A percentile compares a stretch with the other conserved stretches of the same genome.
Evolutionary conservation across 2,329 filamentous ascomycete genomes (phyloP).

Genomic region (Cytospora mali): DNA sequence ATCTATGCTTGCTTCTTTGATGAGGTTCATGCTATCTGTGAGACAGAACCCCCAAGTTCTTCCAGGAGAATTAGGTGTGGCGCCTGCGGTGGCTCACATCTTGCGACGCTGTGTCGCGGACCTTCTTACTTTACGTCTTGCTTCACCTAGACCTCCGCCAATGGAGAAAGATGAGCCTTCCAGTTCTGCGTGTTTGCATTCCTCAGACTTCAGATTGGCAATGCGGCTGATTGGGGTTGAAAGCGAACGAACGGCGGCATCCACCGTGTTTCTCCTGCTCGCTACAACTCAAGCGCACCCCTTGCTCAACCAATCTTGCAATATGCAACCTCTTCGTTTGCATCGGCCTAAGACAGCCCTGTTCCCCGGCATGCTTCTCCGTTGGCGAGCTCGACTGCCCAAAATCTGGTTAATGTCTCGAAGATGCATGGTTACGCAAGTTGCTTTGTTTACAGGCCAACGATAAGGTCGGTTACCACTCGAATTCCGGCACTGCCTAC

Average conservation of each 20-base stretch:
- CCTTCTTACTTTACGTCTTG: conserved; percentile 7
- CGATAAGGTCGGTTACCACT: conserved; percentile 19
- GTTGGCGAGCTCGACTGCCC: conserved; percentile 14
- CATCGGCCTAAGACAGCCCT: conserved; percentile 17
- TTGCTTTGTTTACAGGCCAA: conserved; percentile 9
- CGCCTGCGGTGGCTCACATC: conserved; percentile 21
- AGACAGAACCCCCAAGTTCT: conserved; percentile 15
- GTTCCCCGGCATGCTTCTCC: conserved; percentile 1
- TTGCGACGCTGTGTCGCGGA: conserved; percentile 17
- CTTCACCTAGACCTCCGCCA: background rate
- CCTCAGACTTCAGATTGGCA: background rate
- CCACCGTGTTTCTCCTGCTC: background rate
- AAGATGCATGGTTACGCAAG: conserved; percentile 4
- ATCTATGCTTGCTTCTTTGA: conserved; percentile 4
- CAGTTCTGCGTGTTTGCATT: background rate
- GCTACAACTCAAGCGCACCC: background rate
- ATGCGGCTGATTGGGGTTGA: conserved; percentile 2
- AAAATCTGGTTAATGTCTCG: background rate
- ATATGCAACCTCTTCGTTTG: background rate
- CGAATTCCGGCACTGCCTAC: conserved; percentile 11
- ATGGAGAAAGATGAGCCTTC: background rate
- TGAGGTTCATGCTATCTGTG: conserved; percentile 11
- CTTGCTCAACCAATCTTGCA: background rate
- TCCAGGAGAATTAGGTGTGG: conserved; percentile 24
- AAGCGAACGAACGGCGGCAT: conserved; percentile 1